phyloP scores from a whole-genome alignment of 306 rosid species.

The Abrus precatorius region DNA sequence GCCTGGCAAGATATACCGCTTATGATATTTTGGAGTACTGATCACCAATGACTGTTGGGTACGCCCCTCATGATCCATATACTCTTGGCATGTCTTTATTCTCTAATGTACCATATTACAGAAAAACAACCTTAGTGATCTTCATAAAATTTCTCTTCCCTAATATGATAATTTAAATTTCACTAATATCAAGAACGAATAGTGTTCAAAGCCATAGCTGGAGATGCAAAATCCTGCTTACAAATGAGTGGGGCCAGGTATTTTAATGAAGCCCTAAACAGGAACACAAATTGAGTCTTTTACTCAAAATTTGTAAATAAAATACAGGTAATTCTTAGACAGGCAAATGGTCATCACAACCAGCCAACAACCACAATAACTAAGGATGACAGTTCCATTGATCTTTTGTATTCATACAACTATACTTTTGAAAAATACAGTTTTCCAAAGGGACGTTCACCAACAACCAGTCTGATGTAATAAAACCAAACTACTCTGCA shows the following conservation, averaged over 20 bases:
- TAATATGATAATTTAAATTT: conserved; percentile 15
- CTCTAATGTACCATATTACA: conserved; percentile 62
- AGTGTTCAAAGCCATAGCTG: conserved; percentile 29
- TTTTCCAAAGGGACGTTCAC: conserved; percentile 21
- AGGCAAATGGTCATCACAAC: conserved; percentile 21
- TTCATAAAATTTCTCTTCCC: conserved; percentile 34
- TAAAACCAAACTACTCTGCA: conserved; percentile 19
- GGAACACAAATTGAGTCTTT: conserved; percentile 17
- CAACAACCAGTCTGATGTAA: not conserved
- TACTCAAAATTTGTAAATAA: not conserved
- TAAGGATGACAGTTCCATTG: conserved; percentile 4
- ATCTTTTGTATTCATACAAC: conserved; percentile 13
- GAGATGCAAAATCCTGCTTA: conserved; percentile 39
- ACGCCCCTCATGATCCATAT: conserved; percentile 81
- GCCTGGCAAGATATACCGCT: conserved; percentile 94
- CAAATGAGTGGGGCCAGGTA: conserved; percentile 16
- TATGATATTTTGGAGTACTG: conserved; percentile 85
- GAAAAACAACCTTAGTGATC: conserved; percentile 32
- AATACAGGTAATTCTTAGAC: conserved; percentile 4
- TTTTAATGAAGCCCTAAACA: conserved; percentile 19
- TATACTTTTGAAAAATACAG: conserved; percentile 5
- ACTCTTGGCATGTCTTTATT: conserved; percentile 85
- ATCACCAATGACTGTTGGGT: conserved; percentile 85
- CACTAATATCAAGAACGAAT: conserved; percentile 38
- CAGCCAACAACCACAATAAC: conserved; percentile 25